Base-by-base conservation (phyloP, 2,329 filamentous ascomycete species). In the Amylocarpus encephaloides region DNA sequence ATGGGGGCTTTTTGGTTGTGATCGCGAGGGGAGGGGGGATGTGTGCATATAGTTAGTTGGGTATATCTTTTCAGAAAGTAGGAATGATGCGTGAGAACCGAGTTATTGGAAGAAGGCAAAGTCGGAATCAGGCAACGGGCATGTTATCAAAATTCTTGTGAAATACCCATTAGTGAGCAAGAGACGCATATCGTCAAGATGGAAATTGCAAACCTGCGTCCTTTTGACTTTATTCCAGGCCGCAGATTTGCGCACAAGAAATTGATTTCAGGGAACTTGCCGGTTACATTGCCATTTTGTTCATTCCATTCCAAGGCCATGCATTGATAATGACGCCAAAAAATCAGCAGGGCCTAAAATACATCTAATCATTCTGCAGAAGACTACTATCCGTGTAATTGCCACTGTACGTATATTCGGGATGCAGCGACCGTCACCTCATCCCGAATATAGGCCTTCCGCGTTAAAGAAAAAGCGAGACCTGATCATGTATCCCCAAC, bases 261-360 rank as follows among this genome's bases (percentile, higher is more conserved):
- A 34, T 34, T 34, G 32, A 34, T 34, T 9, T 34, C 32, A 34
- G 13, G 32, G 32, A n/a, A n/a, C n/a, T n/a, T n/a, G n/a, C n/a
- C n/a, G 26, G 44, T 29, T 30, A 26, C 22, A 26, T 26, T 26
- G 22, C 7, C 22, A 26, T 16, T 36, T 36, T 10, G 15, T 44
- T 34, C 22, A 26, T 16, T 36, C 11, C 34, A 33, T 44, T 34
- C 13, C 16, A 18, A 16, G 16, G 10, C 36, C 42, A 53, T 55
- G 52, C 46, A 58, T 56, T 53, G 46, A 49, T 50, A 34, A 56
- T 38, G 50, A 54, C 55, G 53, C 57, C 56, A 59, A 58, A 52
- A 49, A 45, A 40, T 53, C 44, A 48, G 38, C 30, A 54, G 48
- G 38, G 56, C 55, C 48, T 59, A 56, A 50, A 58, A 48, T 58